A percentile compares a stretch with the other conserved stretches of the same genome.
Evolutionary conservation across 768 basidiomycete genomes (phyloP).

Genomic region (Suillus weaverae): DNA sequence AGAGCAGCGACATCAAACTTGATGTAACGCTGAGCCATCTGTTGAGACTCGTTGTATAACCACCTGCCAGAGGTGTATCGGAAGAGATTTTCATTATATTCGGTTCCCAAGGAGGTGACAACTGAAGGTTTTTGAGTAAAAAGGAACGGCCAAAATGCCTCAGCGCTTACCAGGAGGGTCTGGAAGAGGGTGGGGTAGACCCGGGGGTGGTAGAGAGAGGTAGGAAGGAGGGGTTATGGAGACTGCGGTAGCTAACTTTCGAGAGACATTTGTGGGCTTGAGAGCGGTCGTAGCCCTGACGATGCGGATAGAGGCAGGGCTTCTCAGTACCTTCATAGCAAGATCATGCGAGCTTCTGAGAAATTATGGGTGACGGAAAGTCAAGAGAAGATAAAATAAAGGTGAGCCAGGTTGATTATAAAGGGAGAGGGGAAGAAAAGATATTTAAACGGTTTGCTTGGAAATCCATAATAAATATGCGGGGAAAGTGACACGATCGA

Average conservation of each 20-base stretch:
- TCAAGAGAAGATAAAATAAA: slow-evolving; percentile 11
- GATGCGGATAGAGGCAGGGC: slow-evolving; percentile 3
- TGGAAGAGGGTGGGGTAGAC: slow-evolving; percentile 2
- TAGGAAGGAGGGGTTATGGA: slow-evolving; percentile 15
- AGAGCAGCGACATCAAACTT: slow-evolving; percentile 20
- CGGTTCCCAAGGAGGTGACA: slow-evolving; percentile 5
- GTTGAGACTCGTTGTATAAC: slow-evolving; percentile 29
- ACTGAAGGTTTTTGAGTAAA: not conserved
- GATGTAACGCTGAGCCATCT: slow-evolving; percentile 16
- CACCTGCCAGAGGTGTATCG: slow-evolving; percentile 24
- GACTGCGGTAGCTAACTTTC: slow-evolving; percentile 12
- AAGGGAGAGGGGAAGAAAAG: not conserved
- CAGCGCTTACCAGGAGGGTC: slow-evolving; percentile 2
- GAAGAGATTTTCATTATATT: slow-evolving; percentile 10
- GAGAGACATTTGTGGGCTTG: slow-evolving; percentile 3
- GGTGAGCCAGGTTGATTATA: slow-evolving; percentile 6
- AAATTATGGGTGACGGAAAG: not conserved
- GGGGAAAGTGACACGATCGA: slow-evolving; percentile 11
- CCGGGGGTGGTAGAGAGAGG: slow-evolving; percentile 12
- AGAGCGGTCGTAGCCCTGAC: slow-evolving; percentile 5
- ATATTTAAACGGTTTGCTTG: not conserved
- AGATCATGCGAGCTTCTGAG: slow-evolving; percentile 1
- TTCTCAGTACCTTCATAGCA: slow-evolving; percentile 13
- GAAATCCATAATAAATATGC: slow-evolving; percentile 12
- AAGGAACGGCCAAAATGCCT: not conserved